A percentile compares a stretch with the other conserved stretches of the same genome.
phyloP scores from a whole-genome alignment of 2,329 filamentous ascomycete species.

The Penicillium sp. region DNA sequence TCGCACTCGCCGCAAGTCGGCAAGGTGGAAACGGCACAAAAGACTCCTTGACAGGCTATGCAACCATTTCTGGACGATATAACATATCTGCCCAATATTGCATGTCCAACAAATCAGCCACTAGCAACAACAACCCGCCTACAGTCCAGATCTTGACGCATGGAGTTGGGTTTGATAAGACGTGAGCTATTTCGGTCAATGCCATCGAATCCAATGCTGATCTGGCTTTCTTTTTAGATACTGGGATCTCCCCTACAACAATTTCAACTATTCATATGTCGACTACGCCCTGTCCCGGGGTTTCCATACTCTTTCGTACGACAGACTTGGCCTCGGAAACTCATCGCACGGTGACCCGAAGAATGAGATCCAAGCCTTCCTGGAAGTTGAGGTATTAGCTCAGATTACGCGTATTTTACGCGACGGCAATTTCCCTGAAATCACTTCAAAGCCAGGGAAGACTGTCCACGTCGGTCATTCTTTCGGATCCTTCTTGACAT shows the following conservation, averaged over 20 bases:
- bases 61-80: conserved; percentile 19
- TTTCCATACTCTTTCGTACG: conserved; percentile 47
- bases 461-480: conserved; percentile 44
- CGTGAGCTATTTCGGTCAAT: conserved; percentile 11
- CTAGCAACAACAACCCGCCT: background rate
- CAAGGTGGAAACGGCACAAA: conserved; percentile 20
- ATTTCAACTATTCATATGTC: conserved; percentile 43
- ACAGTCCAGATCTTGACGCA: conserved; percentile 46
- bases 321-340: conserved; percentile 43
- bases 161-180: conserved; percentile 41
- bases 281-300: conserved; percentile 39
- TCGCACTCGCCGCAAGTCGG: conserved; percentile 11
- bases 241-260: conserved; percentile 37
- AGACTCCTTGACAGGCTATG: conserved; percentile 20
- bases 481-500: conserved; percentile 41
- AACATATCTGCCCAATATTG: conserved; percentile 22
- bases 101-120: conserved; percentile 3
- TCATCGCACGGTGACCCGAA: conserved; percentile 46
- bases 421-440: conserved; percentile 37
- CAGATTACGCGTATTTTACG: conserved; percentile 43
- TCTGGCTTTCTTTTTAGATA: conserved; percentile 32
- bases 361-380: conserved; percentile 42
- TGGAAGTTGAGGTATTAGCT: conserved; percentile 45
- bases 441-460: conserved; percentile 34
- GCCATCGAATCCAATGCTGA: background rate